These are phyloP conservation scores for Climacium dendroides DNA, from an alignment of 225 moss, liverwort and hornwort species.

Conservation along the genomic window DNA sequence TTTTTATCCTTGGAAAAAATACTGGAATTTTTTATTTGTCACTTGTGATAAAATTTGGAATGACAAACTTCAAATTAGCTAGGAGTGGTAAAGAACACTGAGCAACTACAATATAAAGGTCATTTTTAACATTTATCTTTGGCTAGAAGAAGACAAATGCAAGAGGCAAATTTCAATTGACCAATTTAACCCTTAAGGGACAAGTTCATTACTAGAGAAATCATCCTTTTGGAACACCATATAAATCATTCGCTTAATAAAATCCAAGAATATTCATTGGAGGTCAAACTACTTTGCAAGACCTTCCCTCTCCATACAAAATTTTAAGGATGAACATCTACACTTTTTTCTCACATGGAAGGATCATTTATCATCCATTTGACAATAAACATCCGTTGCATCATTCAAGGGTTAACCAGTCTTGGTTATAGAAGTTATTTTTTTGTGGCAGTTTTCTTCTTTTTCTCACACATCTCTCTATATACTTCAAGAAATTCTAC, in stretches of 20 bases:
- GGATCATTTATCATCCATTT: background rate
- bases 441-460: background rate
- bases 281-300: rapidly evolving
- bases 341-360: background rate
- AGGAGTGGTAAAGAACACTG: background rate
- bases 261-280: rapidly evolving
- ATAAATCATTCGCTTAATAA: background rate
- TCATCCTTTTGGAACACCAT: background rate
- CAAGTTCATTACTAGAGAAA: rapidly evolving
- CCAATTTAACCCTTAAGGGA: too few relatives aligned
- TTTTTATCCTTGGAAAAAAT: background rate
- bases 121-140: too few relatives aligned
- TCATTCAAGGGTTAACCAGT: background rate
- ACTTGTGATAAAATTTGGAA: background rate
- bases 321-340: background rate
- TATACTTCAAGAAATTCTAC: background rate
- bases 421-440: too few relatives aligned
- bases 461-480: background rate
- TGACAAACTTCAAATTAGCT: background rate
- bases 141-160: rapidly evolving
- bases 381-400: rapidly evolving
- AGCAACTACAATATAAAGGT: too few relatives aligned
- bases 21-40: rapidly evolving
- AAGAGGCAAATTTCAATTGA: too few relatives aligned
- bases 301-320: background rate